Conservation (phyloP, 495 filamentous ascomycete species). For the Niebla homalea region DNA sequence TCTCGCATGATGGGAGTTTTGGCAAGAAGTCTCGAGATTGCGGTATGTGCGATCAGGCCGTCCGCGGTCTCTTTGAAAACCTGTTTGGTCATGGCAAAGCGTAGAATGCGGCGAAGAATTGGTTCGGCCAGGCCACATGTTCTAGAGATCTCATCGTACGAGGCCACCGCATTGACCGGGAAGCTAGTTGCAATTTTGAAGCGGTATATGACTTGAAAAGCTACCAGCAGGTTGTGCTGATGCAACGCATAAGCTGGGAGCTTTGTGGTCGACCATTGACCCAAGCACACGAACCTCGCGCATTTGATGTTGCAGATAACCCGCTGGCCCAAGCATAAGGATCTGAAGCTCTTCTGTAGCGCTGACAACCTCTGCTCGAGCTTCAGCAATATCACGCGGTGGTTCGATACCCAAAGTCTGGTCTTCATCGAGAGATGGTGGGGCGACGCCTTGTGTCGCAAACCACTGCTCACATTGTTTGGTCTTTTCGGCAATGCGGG, state of each 20-base stretch:
- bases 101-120: conserved; percentile 3
- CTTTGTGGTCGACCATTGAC: background rate
- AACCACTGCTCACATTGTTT: conserved; percentile 9
- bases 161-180: background rate
- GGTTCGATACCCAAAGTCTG: background rate
- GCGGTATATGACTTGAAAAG: conserved; percentile 2
- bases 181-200: conserved; percentile 4
- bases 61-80: conserved; percentile 10
- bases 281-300: background rate
- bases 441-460: background rate
- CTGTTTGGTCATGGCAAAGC: conserved; percentile 10
- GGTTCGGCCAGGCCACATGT: background rate
- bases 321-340: conserved; percentile 2
- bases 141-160: conserved; percentile 1
- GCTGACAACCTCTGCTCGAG: background rate
- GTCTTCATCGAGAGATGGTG: background rate
- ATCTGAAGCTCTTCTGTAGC: conserved; percentile 4
- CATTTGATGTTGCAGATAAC: background rate
- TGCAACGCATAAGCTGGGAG: background rate
- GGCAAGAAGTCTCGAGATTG: conserved; percentile 14
- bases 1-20: conserved; percentile 29
- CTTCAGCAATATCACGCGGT: background rate
- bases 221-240: background rate
- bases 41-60: conserved; percentile 10
- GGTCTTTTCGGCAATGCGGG: conserved; percentile 9